Base-by-base conservation (phyloP, 2,329 filamentous ascomycete species). In the Apiospora hydei region DNA sequence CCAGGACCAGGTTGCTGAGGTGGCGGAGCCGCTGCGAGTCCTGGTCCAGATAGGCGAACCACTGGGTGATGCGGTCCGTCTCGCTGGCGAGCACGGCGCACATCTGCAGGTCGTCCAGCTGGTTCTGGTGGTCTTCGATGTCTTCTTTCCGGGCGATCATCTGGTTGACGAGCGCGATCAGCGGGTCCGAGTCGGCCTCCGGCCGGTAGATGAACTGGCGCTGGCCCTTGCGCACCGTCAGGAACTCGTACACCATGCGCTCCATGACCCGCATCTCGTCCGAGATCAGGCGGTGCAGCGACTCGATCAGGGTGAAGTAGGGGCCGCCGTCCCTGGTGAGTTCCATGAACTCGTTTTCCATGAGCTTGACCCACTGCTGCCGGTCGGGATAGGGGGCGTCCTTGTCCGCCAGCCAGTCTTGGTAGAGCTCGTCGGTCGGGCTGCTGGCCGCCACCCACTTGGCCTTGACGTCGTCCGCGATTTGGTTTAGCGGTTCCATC, bases 221-320 rank as follows among this genome's bases (percentile, higher is more conserved):
- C 18, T 71, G n/a, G n/a, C 34, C 18, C n/a, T 34, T 46, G 5
- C 24, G 44, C 38, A 71, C 30, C 13, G n/a, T 71, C 26, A 76
- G 70, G 69, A 69, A 77, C 21, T 77, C 73, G n/a, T 77, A 75
- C 1, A 77, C 41, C 70, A 79, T 72, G 5, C 72, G 72, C 71
- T 80, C 71, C 61, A 78, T 11, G 11, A 69, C 43, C 0, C 53
- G 66, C 34, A 79, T 26, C 0, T 79, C 78, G 0, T 38, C 1
- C 41, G 72, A 70, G 46, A 76, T 57, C 4, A 44, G 0, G 5
- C 66, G 51, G 16, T 76, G 69, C 11, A 72, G 24, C 11, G 38
- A 21, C 1, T 71, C 7, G 6, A 75, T 7, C 5, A 6, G 1
- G 18, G 41, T 47, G 74, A 79, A 77, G 0, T 78, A 13, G 24